Conservation (phyloP, 164 flowering plant genomes). For the Saururus chinensis region DNA sequence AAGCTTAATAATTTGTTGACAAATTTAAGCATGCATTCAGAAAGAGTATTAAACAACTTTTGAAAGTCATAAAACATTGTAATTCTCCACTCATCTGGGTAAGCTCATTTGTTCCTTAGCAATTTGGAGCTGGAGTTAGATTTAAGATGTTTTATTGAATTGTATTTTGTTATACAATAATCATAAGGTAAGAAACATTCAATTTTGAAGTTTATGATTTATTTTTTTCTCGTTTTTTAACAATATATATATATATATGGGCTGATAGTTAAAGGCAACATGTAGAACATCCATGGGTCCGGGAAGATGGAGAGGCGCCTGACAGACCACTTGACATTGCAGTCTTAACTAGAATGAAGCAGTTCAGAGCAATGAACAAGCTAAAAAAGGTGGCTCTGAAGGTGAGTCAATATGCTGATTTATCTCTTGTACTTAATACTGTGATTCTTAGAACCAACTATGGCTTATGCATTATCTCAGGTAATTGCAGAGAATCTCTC, state of each 20-base stretch:
- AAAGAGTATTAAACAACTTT: background rate
- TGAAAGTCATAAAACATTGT: no score
- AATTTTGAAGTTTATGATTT: background rate
- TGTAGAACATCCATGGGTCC: conserved; percentile 88
- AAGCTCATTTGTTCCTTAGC: background rate
- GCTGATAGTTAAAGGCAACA: background rate
- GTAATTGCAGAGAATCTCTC: conserved; percentile 81
- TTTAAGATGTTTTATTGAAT: no score
- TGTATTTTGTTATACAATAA: no score
- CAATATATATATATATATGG: no score
- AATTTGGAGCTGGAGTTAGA: background rate
- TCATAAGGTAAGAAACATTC: background rate
- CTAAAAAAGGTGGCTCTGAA: conserved; percentile 91
- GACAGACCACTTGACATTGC: conserved; percentile 93
- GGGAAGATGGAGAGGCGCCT: conserved; percentile 96
- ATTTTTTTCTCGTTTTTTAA: no score
- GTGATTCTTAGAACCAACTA: background rate
- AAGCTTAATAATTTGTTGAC: background rate
- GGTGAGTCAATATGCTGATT: conserved; percentile 14
- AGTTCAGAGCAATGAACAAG: conserved; percentile 87
- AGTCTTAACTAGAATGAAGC: conserved; percentile 74
- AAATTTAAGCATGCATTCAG: no score
- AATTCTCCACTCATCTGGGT: background rate
- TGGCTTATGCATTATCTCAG: background rate
- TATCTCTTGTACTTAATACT: no score